phyloP scores from a whole-genome alignment of 345 rosid genomes.

The Corymbia maculata region DNA sequence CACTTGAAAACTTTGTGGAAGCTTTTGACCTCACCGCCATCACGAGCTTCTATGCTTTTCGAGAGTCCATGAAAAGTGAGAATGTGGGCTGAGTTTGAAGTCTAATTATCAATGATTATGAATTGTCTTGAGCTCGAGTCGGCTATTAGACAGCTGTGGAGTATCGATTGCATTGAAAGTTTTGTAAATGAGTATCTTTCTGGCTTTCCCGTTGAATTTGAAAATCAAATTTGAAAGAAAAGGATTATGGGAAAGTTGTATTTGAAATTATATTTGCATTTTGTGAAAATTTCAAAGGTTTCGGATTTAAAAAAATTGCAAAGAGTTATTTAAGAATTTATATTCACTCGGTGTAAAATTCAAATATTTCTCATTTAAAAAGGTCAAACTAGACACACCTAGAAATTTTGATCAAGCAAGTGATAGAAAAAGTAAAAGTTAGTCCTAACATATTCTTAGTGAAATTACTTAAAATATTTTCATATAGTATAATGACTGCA shows the following conservation, averaged over 20 bases:
- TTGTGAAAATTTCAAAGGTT: background rate
- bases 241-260: background rate
- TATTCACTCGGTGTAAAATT: background rate
- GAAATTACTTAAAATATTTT: no score
- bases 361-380: no score
- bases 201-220: background rate
- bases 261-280: no score
- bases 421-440: background rate
- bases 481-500: rapidly evolving
- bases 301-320: background rate
- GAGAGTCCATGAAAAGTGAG: rapidly evolving
- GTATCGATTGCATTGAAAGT: rapidly evolving
- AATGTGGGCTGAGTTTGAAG: no score
- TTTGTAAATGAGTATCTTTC: rapidly evolving
- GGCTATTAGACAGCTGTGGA: background rate
- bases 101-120: background rate
- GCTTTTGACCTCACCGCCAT: no score
- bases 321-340: background rate
- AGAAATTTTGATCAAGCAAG: background rate
- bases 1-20: background rate
- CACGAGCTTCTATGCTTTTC: background rate
- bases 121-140: background rate
- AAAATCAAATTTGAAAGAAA: background rate
- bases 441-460: background rate
- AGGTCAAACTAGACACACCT: background rate